Percentiles rank a stretch among this genome's conserved stretches.
Conservation (phyloP, 257 asterid genomes). For the Plectranthus barbatus region DNA sequence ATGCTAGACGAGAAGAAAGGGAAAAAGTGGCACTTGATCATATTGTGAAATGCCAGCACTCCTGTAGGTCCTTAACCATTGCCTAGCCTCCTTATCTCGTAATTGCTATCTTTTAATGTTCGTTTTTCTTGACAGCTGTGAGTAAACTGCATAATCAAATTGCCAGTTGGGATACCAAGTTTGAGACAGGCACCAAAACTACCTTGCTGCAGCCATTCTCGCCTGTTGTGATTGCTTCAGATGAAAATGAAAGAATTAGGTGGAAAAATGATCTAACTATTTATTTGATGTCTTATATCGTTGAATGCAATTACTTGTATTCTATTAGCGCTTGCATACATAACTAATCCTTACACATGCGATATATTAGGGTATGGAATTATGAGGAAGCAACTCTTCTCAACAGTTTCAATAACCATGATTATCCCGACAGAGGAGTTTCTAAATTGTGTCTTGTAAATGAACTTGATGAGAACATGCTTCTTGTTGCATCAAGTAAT, state of each 20-base stretch:
- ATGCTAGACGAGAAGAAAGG: conserved; percentile 75
- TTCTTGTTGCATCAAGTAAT: conserved; percentile 97
- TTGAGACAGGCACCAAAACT: conserved; percentile 75
- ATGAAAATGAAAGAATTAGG: conserved; percentile 88
- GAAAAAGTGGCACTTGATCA: conserved; percentile 77
- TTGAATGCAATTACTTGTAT: not conserved
- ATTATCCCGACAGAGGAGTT: conserved; percentile 80
- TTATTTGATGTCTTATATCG: not conserved
- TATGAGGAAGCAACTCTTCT: conserved; percentile 81
- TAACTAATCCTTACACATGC: conserved; percentile 6
- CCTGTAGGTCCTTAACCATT: conserved; percentile 52
- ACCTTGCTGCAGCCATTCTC: conserved; percentile 83
- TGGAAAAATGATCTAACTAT: conserved; percentile 21
- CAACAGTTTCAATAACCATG: conserved; percentile 84
- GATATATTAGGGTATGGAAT: conserved; percentile 46
- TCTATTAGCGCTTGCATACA: not conserved
- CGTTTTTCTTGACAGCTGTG: conserved; percentile 48
- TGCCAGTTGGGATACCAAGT: conserved; percentile 97
- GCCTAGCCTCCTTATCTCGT: conserved; percentile 4
- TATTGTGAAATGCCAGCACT: conserved; percentile 80
- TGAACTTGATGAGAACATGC: conserved; percentile 88
- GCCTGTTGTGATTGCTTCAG: conserved; percentile 87
- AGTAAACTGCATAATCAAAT: conserved; percentile 80
- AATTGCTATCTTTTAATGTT: conserved; percentile 6
- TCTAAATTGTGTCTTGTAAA: conserved; percentile 90